Conservation (phyloP, 495 filamentous ascomycete species). For the Xylaria castorea region DNA sequence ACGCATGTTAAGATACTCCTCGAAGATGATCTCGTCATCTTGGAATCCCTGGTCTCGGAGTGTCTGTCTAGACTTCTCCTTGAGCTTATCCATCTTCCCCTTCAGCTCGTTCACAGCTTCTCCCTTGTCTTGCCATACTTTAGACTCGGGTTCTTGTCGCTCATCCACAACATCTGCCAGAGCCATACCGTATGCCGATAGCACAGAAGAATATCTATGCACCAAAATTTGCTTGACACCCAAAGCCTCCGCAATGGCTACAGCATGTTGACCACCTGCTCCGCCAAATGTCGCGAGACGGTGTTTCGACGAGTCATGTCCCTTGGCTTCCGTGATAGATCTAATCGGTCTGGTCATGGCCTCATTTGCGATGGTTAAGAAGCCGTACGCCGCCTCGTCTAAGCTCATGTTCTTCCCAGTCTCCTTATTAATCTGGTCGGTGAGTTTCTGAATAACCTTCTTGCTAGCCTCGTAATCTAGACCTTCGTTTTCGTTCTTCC, state of each 20-base stretch:
- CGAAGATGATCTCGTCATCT: constrained; percentile 74
- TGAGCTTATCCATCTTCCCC: constrained; percentile 66
- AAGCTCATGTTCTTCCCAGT: constrained; percentile 73
- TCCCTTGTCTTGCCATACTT: constrained; percentile 70
- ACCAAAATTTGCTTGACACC: constrained; percentile 88
- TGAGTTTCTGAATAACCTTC: constrained; percentile 77
- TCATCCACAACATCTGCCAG: constrained; percentile 95
- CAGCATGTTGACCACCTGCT: constrained; percentile 94
- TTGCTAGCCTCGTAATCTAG: constrained; percentile 80
- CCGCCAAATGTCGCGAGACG: constrained; percentile 91
- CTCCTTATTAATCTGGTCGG: constrained; percentile 76
- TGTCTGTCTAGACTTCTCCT: constrained; percentile 67
- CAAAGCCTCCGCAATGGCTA: constrained; percentile 89
- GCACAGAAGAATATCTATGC: constrained; percentile 90
- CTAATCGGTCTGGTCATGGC: constrained; percentile 94
- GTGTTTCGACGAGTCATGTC: constrained; percentile 90
- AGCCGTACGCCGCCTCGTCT: constrained; percentile 91
- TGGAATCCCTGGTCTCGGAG: constrained; percentile 78
- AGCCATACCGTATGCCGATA: constrained; percentile 97
- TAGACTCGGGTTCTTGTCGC: constrained; percentile 85
- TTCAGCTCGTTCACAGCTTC: constrained; percentile 59
- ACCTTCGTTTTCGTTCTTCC: constrained; percentile 86
- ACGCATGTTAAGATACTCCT: constrained; percentile 89
- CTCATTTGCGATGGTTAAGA: constrained; percentile 93
- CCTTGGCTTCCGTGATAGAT: constrained; percentile 90